These are phyloP conservation scores for Sporothrix globosa DNA, from an alignment of 2,329 filamentous ascomycete species.

Conservation along the genomic window DNA sequence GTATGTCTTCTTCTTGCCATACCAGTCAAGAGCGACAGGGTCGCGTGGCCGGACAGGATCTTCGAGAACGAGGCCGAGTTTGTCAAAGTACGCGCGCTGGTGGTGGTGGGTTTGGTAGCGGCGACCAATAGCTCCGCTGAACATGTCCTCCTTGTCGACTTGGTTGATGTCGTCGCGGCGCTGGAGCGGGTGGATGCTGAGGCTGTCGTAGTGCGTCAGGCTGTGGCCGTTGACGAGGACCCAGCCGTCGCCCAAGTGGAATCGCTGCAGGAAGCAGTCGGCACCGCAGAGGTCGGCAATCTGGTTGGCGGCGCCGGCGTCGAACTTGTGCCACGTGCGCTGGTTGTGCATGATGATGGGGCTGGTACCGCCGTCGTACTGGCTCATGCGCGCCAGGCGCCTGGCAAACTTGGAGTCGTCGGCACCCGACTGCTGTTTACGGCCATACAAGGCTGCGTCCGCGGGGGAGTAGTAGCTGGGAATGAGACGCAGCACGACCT, in stretches of 20 bases:
- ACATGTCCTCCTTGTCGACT: not conserved
- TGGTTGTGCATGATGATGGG: conserved; percentile 50
- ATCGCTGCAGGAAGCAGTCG: conserved; percentile 53
- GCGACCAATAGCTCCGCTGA: not conserved
- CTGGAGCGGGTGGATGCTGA: conserved; percentile 8
- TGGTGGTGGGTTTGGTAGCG: conserved; percentile 11
- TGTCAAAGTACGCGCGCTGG: conserved; percentile 36
- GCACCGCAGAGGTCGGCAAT: conserved; percentile 51
- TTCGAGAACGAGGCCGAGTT: conserved; percentile 44
- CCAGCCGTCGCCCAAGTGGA: conserved; percentile 52
- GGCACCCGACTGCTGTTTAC: conserved; percentile 37
- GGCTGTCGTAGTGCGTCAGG: conserved; percentile 46
- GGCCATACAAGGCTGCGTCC: conserved; percentile 42
- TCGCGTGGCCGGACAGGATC: conserved; percentile 39
- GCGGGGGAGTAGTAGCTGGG: conserved; percentile 50
- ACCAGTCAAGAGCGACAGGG: conserved; percentile 39
- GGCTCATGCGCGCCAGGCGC: conserved; percentile 42
- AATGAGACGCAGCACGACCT: conserved; percentile 48
- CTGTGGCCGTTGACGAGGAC: conserved; percentile 53
- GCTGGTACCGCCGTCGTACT: conserved; percentile 43
- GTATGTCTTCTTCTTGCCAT: conserved; percentile 48
- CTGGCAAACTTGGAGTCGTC: not conserved
- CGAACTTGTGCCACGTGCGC: conserved; percentile 46
- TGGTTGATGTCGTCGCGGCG: not conserved
- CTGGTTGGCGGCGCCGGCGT: conserved; percentile 48